Base-by-base conservation (phyloP, 257 asterid genomes). In the Solanum infundibuliforme region DNA sequence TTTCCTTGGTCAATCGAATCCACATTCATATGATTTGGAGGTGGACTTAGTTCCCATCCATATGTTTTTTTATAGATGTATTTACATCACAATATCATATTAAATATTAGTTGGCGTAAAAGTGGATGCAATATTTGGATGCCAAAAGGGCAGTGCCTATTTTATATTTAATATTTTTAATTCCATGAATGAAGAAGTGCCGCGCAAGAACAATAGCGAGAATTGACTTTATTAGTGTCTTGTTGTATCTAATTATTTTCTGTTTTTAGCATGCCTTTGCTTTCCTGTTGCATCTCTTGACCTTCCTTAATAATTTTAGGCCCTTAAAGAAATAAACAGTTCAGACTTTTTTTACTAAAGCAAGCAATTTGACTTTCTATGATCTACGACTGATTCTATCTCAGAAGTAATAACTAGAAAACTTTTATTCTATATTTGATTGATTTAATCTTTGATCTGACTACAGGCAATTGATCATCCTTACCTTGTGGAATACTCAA, bases 401-500 rank as follows among this genome's bases (percentile, higher is more conserved):
- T 39, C 48, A 12, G 12, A 76, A n/a, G 21, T 25, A 35, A 13
- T 41, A 16, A 8, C 84, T 25, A n/a, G 8, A 77, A 41, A 77
- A 7, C 52, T 12, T 43, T 7, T 36, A 31, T 31, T 1, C 3
- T 77, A 16, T 13, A 79, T 41, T 79, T 79, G 62, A 43, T 85
- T 87, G 31, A 90, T 34, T 90, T 84, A 77, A 76, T 89, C 66
- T 16, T 38, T 62, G 76, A 39, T 86, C 16, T 62, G 39, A 20
- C 83, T 76, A 84, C 94, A 94, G 98, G 99, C 98, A 86, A 98
- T 96, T 88, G 96, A 96, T 90, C 98, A 96, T 91, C 98, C 99
- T 87, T 95, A 96, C 92, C 99, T 96, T 86, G 98, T 96, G 84
- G 98, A 93, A 87, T 95, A 95, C 93, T 95, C 97, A 68, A 92